phyloP scores from a whole-genome alignment of 345 rosid genomes.

The Arabidopsis arenosa region DNA sequence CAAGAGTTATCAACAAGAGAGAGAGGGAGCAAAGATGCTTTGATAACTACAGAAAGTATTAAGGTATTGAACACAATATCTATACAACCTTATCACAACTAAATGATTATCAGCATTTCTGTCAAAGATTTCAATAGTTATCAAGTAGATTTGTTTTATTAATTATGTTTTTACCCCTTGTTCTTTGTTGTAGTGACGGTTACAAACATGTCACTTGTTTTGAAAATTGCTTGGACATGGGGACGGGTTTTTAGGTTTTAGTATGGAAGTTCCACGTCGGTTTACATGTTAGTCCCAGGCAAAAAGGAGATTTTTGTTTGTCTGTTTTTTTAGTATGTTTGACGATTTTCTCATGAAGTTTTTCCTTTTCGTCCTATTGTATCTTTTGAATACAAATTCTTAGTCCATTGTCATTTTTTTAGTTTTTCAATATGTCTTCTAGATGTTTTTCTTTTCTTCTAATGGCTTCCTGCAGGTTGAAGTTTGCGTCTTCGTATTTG shows the following conservation, averaged over 20 bases:
- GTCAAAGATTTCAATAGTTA: not conserved
- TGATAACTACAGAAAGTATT: conserved; percentile 57
- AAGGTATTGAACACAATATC: conserved; percentile 57
- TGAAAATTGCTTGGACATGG: no score
- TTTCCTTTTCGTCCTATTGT: no score
- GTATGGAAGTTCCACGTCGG: no score
- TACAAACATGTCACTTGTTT: no score
- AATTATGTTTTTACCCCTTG: no score
- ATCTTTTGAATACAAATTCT: no score
- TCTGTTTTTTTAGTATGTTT: no score
- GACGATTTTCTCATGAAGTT: no score
- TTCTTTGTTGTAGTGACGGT: not conserved
- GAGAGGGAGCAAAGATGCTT: conserved; percentile 78
- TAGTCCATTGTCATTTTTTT: not conserved
- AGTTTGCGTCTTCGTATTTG: conserved; percentile 81
- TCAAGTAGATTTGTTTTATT: no score
- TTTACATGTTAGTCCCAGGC: no score
- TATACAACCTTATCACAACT: not conserved
- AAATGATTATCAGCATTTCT: not conserved
- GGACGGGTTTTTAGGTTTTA: no score
- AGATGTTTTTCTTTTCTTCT: conserved; percentile 22
- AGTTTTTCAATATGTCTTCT: conserved; percentile 10
- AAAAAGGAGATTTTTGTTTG: no score
- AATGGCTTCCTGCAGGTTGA: conserved; percentile 66
- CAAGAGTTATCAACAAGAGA: conserved; percentile 91